Percentiles rank a stretch among this genome's conserved stretches.
Evolutionary conservation across 805 yeast species (phyloP).

Genomic region (Saccharomycopsis guyanensis): DNA sequence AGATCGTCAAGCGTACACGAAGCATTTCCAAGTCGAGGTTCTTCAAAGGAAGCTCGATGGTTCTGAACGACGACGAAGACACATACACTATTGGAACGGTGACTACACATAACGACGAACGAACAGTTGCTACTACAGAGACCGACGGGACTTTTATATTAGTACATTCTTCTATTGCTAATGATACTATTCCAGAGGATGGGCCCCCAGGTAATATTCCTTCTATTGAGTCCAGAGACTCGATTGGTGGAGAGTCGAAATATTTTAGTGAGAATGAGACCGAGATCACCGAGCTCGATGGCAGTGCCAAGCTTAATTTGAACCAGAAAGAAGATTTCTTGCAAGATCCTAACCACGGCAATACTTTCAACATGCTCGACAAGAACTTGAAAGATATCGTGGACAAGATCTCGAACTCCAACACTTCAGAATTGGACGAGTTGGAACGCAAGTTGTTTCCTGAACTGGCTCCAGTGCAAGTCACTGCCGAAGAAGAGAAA

Average conservation of each 20-base stretch:
- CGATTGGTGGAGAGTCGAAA: background rate
- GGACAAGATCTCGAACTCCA: slow-evolving; percentile 16
- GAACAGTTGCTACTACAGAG: slow-evolving; percentile 1
- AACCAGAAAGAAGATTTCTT: background rate
- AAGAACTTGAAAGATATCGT: slow-evolving; percentile 16
- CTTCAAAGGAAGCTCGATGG: background rate
- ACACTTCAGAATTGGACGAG: slow-evolving; percentile 10
- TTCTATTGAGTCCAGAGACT: background rate
- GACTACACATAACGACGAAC: background rate
- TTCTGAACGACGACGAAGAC: background rate
- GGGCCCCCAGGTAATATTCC: background rate
- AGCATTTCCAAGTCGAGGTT: background rate
- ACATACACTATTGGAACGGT: background rate
- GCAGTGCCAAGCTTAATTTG: too few relatives aligned
- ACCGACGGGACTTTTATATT: background rate
- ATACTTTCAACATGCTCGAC: slow-evolving; percentile 17
- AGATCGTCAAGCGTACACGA: background rate
- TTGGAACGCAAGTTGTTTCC: slow-evolving; percentile 8
- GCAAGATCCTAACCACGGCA: slow-evolving; percentile 7
- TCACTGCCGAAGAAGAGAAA: background rate
- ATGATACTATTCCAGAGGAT: background rate
- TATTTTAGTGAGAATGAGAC: slow-evolving; percentile 2
- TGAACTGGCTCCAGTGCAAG: background rate
- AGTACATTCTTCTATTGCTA: background rate
- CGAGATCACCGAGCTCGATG: background rate